A percentile compares a stretch with the other conserved stretches of the same genome.
Evolutionary conservation across 163 green algal species (phyloP).

Genomic region (Chlorella variabilis): DNA sequence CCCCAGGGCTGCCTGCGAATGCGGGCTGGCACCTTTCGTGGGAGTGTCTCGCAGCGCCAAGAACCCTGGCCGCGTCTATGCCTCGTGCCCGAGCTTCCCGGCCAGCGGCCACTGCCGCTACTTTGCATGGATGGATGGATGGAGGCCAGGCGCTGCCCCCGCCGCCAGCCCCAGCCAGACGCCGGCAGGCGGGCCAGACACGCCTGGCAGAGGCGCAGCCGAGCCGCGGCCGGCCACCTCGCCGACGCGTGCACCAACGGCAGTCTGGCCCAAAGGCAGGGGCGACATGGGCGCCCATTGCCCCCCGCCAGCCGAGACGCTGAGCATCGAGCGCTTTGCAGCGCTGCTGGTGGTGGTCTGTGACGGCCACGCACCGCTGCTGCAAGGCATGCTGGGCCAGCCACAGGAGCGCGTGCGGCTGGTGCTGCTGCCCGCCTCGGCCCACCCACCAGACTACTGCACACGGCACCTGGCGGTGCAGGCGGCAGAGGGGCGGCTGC

Average conservation of each 20-base stretch:
- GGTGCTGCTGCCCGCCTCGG: constrained; percentile 16
- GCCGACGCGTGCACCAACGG: neutral
- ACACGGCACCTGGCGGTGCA: neutral
- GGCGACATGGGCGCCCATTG: too few species aligned
- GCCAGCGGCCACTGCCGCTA: neutral
- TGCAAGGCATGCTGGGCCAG: neutral
- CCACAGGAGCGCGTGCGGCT: constrained; percentile 1
- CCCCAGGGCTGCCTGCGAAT: neutral
- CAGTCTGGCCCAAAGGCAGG: too few species aligned
- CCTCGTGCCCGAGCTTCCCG: neutral
- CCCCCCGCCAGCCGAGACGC: too few species aligned
- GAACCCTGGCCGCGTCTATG: constrained; percentile 9
- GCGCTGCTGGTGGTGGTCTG: constrained; percentile 1
- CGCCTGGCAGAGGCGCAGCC: neutral
- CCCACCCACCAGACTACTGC: neutral
- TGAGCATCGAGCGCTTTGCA: neutral
- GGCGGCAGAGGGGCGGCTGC: neutral
- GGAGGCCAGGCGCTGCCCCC: neutral
- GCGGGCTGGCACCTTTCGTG: neutral
- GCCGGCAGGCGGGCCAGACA: neutral
- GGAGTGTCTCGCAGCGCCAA: neutral
- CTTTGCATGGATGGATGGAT: constrained; percentile 10
- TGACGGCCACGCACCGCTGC: neutral
- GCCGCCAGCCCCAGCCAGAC: too few species aligned
- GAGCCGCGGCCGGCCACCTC: neutral